Conservation (phyloP, 768 basidiomycete species). For the Plicaturopsis crispa region DNA sequence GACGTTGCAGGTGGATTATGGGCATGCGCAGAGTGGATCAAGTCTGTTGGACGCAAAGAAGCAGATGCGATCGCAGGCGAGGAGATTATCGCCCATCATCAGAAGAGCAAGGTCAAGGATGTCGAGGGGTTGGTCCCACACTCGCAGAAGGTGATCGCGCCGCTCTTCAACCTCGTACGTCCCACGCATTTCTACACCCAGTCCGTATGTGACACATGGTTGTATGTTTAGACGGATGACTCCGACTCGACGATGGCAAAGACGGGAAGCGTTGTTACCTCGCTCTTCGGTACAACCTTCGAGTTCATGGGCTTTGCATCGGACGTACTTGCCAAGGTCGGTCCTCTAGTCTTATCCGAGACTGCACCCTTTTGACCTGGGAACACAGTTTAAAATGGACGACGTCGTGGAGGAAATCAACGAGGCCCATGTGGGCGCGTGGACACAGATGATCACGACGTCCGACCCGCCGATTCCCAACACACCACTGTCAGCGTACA, state of each 20-base stretch:
- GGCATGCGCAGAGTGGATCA: slow-evolving; percentile 76
- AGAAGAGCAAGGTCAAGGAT: slow-evolving; percentile 59
- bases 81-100: slow-evolving; percentile 57
- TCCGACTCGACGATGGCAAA: slow-evolving; percentile 63
- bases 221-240: slow-evolving; percentile 54
- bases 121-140: slow-evolving; percentile 55
- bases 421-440: slow-evolving; percentile 72
- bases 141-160: slow-evolving; percentile 54
- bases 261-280: slow-evolving; percentile 57
- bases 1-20: slow-evolving; percentile 75
- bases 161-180: slow-evolving; percentile 76
- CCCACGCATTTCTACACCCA: neutral
- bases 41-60: slow-evolving; percentile 48
- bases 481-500: slow-evolving; percentile 70
- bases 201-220: slow-evolving; percentile 4
- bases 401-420: slow-evolving; percentile 79
- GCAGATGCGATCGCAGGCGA: slow-evolving; percentile 65
- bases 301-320: slow-evolving; percentile 74
- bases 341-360: slow-evolving; percentile 6
- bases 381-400: slow-evolving; percentile 39
- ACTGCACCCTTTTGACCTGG: slow-evolving; percentile 1
- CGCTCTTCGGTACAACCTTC: slow-evolving; percentile 71
- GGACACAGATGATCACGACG: slow-evolving; percentile 73
- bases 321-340: slow-evolving; percentile 59
- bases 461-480: slow-evolving; percentile 67